A percentile compares a stretch with the other conserved stretches of the same genome.
phyloP scores from a whole-genome alignment of 2,329 filamentous ascomycete species.

The Trichoderma sp. region DNA sequence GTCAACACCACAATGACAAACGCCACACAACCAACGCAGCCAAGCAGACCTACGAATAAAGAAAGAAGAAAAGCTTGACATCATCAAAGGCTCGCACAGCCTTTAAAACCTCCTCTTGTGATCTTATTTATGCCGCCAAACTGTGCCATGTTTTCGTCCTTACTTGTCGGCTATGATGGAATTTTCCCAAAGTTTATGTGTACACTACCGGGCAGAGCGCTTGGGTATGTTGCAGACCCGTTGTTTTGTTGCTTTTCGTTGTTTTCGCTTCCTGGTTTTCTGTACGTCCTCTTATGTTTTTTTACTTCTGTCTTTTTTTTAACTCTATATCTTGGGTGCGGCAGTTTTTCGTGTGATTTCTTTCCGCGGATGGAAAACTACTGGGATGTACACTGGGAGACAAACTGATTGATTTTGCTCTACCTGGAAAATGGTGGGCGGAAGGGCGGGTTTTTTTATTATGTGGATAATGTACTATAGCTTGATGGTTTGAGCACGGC shows the following conservation, averaged over 20 bases:
- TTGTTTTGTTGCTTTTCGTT: conserved; percentile 2
- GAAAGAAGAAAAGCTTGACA: neutral
- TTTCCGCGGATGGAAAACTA: conserved; percentile 8
- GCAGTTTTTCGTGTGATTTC: neutral
- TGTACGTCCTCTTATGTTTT: conserved; percentile 5
- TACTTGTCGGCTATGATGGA: conserved; percentile 14
- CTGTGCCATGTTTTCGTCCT: conserved; percentile 12
- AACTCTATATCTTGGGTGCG: conserved; percentile 2
- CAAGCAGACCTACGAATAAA: conserved; percentile 36
- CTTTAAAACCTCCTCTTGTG: neutral
- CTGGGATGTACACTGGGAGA: conserved; percentile 12
- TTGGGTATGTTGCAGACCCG: conserved; percentile 20
- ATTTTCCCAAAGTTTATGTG: neutral
- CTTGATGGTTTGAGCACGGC: conserved; percentile 18
- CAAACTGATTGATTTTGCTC: conserved; percentile 5
- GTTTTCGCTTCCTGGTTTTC: neutral
- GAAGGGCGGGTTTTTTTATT: conserved; percentile 2
- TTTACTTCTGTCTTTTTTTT: conserved; percentile 1
- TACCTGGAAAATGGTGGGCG: conserved; percentile 22
- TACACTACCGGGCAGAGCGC: conserved; percentile 22
- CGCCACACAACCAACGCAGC: conserved; percentile 32
- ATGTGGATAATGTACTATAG: conserved; percentile 22
- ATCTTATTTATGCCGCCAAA: neutral
- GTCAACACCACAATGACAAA: conserved; percentile 46
- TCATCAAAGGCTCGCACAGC: conserved; percentile 2